Evolutionary conservation across 352 stramenopile genomes (phyloP).

Genomic region (Thraustotheca clavata): DNA sequence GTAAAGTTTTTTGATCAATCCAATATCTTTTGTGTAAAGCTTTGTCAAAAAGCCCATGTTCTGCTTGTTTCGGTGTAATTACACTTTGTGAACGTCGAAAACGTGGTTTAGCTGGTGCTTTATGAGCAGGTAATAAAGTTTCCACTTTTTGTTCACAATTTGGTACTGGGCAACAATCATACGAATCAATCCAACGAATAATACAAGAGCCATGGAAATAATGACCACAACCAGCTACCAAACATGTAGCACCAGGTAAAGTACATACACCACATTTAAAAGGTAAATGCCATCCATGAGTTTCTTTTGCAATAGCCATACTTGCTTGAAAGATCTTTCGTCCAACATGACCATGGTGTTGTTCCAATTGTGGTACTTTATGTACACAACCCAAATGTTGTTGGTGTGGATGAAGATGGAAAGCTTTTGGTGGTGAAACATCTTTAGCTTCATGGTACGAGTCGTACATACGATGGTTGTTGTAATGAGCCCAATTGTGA

Average conservation of each 20-base stretch:
- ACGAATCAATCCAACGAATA: constrained; percentile 4
- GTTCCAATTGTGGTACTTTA: neutral
- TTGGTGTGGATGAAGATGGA: neutral
- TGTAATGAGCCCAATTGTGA: constrained; percentile 7
- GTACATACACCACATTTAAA: constrained; percentile 10
- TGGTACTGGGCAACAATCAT: neutral
- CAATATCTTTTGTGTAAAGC: constrained; percentile 6
- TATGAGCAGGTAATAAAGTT: constrained; percentile 6
- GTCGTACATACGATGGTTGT: constrained; percentile 4
- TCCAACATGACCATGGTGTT: neutral
- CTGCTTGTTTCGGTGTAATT: neutral
- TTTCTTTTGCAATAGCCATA: constrained; percentile 17
- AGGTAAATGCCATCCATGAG: constrained; percentile 14
- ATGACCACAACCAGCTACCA: constrained; percentile 12
- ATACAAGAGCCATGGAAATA: constrained; percentile 23
- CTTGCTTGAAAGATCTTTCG: constrained; percentile 14
- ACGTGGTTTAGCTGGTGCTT: neutral
- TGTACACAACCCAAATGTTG: constrained; percentile 5
- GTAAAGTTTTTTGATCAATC: neutral
- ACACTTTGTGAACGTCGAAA: constrained; percentile 13
- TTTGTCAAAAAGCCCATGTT: constrained; percentile 9
- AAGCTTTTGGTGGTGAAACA: neutral
- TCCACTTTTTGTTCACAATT: constrained; percentile 10
- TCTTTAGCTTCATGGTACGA: neutral
- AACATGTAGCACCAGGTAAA: constrained; percentile 7